Percentiles rank a stretch among this genome's conserved stretches.
Conservation (phyloP, 2,329 filamentous ascomycete species). For the Myrmaecium sp. region DNA sequence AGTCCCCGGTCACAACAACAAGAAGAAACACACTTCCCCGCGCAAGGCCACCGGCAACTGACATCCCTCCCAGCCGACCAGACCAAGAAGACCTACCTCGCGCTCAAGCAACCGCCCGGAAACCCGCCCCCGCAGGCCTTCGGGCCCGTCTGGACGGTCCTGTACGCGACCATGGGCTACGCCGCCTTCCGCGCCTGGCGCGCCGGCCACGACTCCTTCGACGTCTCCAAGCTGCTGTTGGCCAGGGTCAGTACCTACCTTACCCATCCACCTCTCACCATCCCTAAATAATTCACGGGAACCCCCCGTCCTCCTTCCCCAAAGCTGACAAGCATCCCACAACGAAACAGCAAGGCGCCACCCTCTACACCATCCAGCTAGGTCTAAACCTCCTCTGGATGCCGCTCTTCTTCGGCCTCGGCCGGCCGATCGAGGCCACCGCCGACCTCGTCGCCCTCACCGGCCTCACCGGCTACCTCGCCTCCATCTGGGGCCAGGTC, state of each 20-base stretch:
- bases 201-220: constrained; percentile 39
- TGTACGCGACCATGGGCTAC: constrained; percentile 68
- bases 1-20: constrained; percentile 17
- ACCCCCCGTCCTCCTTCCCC: neutral
- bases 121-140: constrained; percentile 41
- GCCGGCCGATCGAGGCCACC: constrained; percentile 56
- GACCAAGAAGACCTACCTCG: constrained; percentile 44
- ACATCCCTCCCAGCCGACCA: constrained; percentile 29
- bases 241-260: constrained; percentile 30
- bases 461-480: constrained; percentile 55
- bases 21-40: neutral
- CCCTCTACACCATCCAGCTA: constrained; percentile 73
- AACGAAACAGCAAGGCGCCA: constrained; percentile 39
- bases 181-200: constrained; percentile 63
- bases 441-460: constrained; percentile 58
- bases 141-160: constrained; percentile 39
- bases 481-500: constrained; percentile 58
- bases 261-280: neutral
- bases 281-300: neutral
- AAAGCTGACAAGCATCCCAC: neutral
- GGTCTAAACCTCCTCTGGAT: constrained; percentile 78
- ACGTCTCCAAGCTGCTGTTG: constrained; percentile 31
- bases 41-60: constrained; percentile 2
- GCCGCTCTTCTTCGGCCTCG: constrained; percentile 76
- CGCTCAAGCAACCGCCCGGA: constrained; percentile 48